phyloP scores from a whole-genome alignment of 2,329 filamentous ascomycete species.

The Alternaria novae-zelandiae region DNA sequence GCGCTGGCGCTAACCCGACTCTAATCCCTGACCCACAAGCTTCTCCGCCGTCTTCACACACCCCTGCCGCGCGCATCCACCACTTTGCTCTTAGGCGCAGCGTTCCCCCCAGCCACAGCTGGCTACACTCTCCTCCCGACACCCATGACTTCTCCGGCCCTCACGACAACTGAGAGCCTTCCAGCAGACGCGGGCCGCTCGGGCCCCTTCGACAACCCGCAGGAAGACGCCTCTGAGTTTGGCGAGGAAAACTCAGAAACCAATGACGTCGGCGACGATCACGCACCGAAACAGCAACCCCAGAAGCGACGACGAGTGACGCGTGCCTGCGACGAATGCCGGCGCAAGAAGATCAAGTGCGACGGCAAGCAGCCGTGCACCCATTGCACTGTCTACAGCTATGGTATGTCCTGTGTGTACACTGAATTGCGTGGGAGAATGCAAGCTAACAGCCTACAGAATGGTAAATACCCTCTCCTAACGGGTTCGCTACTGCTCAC shows the following conservation, averaged over 20 bases:
- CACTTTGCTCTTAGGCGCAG: constrained; percentile 42
- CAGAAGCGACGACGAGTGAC: constrained; percentile 54
- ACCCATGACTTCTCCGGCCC: constrained; percentile 46
- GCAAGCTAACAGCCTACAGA: constrained; percentile 60
- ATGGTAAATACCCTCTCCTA: constrained; percentile 55
- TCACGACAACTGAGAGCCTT: constrained; percentile 40
- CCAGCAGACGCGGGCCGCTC: constrained; percentile 35
- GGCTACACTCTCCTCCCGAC: constrained; percentile 34
- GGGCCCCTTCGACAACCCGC: constrained; percentile 35
- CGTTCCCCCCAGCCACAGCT: constrained; percentile 37
- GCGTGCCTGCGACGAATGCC: constrained; percentile 51
- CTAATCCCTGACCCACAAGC: constrained; percentile 39
- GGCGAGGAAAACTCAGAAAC: constrained; percentile 41
- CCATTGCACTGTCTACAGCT: constrained; percentile 97
- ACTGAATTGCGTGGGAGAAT: constrained; percentile 2
- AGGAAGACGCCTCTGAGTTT: constrained; percentile 40
- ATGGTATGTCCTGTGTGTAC: constrained; percentile 66
- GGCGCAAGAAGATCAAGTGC: constrained; percentile 62
- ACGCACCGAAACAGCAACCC: constrained; percentile 44
- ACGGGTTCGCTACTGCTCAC: not conserved
- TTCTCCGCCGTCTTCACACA: constrained; percentile 34
- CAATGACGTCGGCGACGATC: constrained; percentile 43
- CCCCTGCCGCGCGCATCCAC: constrained; percentile 32
- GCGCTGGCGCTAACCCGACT: constrained; percentile 39
- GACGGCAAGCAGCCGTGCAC: constrained; percentile 68